Evolutionary conservation across 2,329 filamentous ascomycete species (phyloP), one percentile per base, ranked within the genome.

Genomic region (Fusarium mexicanum): DNA sequence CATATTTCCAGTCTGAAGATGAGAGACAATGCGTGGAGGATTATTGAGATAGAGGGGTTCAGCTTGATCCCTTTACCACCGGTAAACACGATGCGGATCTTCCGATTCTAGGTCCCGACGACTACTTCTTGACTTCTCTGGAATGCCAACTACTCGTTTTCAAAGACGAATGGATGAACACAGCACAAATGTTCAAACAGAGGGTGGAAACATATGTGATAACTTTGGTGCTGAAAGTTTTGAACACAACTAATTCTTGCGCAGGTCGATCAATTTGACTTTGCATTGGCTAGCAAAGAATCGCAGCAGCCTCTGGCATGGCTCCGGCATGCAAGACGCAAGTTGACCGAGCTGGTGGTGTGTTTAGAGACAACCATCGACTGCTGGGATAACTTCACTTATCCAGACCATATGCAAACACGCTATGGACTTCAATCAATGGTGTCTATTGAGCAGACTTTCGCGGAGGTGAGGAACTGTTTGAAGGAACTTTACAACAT

Each of bases 31-130:
- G 16, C 16, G 20, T 46, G 0, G 29, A 70, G 1, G 18, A 35
- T 5, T 61, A 31, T 12, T 43, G n/a, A 14, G 50, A 43, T 0
- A n/a, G 8, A 9, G 18, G 16, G 0, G 10, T 31, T 11, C 29
- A 31, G 29, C 10, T 31, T 1, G 66, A 67, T 5, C 61, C 67
- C 0, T 58, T 60, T 22, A 37, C 17, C 1, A 2, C 37, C 2
- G 50, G 37, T 0, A 43, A 22, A 20, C 33, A 31, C 10, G 64
- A 60, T 7, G 18, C 40, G 0, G n/a, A 50, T 0, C 1, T 12
- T 0, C 67, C 67, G 0, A 29, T 61, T 0, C 12, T 67, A 0
- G 8, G 70, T 10, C 50, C 31, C 0, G 14, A 29, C 0, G 48
- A 66, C 16, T 70, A 71, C 12, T 66, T 71, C 11, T 0, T 71